Conservation (phyloP, 1,139 yeast species). For the Pneumocystis canis region DNA sequence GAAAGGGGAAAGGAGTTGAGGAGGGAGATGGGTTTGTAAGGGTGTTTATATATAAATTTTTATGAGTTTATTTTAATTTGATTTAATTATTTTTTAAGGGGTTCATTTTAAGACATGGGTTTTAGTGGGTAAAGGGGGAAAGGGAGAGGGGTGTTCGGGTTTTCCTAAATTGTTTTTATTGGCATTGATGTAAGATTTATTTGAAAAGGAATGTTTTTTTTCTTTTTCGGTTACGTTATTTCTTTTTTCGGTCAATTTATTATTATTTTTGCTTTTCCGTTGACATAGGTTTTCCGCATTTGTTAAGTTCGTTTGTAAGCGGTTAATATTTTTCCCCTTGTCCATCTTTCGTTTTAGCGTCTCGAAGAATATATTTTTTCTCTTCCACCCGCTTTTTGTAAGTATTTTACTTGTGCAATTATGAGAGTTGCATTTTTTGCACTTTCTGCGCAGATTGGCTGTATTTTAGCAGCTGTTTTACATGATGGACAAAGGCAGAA, state of each 20-base stretch:
- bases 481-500: not conserved
- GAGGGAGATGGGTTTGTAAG: too few relatives aligned
- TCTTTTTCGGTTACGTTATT: not conserved
- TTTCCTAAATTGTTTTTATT: not conserved
- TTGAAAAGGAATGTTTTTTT: not conserved
- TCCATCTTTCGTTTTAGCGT: not conserved
- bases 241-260: not conserved
- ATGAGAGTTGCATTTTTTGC: not conserved
- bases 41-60: too few relatives aligned
- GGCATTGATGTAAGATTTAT: not conserved
- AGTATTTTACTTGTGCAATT: not conserved
- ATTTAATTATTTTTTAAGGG: too few relatives aligned
- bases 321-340: not conserved
- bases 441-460: not conserved
- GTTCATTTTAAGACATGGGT: not conserved
- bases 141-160: not conserved
- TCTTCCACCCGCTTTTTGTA: not conserved
- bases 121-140: too few relatives aligned
- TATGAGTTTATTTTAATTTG: too few relatives aligned
- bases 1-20: too few relatives aligned
- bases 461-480: not conserved
- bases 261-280: not conserved
- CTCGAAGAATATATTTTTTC: not conserved
- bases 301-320: not conserved
- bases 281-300: not conserved